Evolutionary conservation across 2,329 filamentous ascomycete species (phyloP).

Genomic region (Penicillium digitatum): DNA sequence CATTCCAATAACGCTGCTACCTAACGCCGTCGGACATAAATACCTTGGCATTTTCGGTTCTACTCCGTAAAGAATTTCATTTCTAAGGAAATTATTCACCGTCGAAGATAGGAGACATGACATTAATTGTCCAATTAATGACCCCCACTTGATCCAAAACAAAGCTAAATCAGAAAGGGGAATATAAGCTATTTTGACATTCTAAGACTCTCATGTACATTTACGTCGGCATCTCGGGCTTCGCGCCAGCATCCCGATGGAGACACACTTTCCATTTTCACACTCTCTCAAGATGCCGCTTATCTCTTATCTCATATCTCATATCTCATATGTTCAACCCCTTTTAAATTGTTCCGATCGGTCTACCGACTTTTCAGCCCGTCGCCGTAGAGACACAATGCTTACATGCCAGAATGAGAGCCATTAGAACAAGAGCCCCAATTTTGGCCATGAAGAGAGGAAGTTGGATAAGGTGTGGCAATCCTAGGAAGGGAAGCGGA

Average conservation of each 20-base stretch:
- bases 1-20: background rate
- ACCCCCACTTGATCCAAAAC: background rate
- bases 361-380: too few relatives aligned
- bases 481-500: background rate
- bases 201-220: background rate
- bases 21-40: background rate
- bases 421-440: too few relatives aligned
- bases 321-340: background rate
- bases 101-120: background rate
- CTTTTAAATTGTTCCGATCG: too few relatives aligned
- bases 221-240: background rate
- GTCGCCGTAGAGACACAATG: too few relatives aligned
- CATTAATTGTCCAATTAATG: background rate
- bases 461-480: slow-evolving; percentile 11
- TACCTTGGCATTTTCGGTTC: too few relatives aligned
- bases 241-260: background rate
- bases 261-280: too few relatives aligned
- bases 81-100: too few relatives aligned
- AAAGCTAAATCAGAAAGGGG: background rate
- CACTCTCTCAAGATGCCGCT: too few relatives aligned
- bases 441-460: background rate
- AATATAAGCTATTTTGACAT: background rate
- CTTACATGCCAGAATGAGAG: background rate
- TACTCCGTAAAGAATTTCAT: too few relatives aligned
- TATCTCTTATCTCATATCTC: background rate